phyloP scores from a whole-genome alignment of 2,329 filamentous ascomycete genomes.

The Hawksworthiomyces lignivorus region DNA sequence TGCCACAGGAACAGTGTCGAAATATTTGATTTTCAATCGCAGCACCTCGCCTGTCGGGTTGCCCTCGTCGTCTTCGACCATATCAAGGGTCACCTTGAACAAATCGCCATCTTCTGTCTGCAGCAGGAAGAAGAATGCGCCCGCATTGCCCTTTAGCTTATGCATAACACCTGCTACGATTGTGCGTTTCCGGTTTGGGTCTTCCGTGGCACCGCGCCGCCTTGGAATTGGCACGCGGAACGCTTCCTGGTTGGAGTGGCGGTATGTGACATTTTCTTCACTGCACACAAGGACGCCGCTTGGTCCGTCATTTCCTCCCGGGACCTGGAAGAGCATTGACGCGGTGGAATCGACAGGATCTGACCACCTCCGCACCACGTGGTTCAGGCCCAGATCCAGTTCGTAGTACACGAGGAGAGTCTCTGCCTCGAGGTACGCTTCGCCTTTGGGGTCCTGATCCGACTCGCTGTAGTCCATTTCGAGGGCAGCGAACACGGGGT shows the following conservation, averaged over 20 bases:
- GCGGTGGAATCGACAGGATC: constrained; percentile 87
- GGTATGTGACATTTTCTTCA: constrained; percentile 90
- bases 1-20: constrained; percentile 88
- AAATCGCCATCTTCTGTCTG: constrained; percentile 97
- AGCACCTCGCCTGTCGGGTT: constrained; percentile 74
- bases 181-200: constrained; percentile 79
- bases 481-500: constrained; percentile 90
- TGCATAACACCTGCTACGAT: constrained; percentile 95
- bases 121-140: constrained; percentile 93
- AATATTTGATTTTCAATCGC: constrained; percentile 89
- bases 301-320: constrained; percentile 85
- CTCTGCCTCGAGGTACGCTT: constrained; percentile 73
- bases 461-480: constrained; percentile 89
- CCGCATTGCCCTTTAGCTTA: constrained; percentile 72
- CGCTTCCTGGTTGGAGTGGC: constrained; percentile 89
- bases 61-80: constrained; percentile 73
- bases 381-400: constrained; percentile 90
- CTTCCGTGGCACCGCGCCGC: constrained; percentile 78
- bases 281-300: constrained; percentile 93
- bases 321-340: constrained; percentile 88
- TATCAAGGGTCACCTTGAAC: constrained; percentile 92
- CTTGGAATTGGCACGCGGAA: constrained; percentile 86
- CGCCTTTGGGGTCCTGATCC: constrained; percentile 83
- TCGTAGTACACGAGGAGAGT: constrained; percentile 96
- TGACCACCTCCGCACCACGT: constrained; percentile 94